These are phyloP conservation scores for Neurospora sp. DNA, from an alignment of 495 filamentous ascomycete genomes.

Conservation along the genomic window DNA sequence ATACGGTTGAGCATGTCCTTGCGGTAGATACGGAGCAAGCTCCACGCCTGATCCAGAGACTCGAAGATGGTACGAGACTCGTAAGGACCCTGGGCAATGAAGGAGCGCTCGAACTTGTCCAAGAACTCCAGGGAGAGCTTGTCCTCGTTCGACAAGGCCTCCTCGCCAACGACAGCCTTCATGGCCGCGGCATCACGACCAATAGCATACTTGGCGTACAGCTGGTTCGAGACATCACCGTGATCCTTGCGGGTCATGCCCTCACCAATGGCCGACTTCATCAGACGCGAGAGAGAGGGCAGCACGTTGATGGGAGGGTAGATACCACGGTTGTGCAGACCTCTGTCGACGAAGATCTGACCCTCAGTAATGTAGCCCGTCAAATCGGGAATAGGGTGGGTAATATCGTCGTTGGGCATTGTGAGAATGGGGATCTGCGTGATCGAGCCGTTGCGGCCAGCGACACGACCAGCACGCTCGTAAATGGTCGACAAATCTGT, in stretches of 20 bases:
- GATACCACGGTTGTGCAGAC: conserved; percentile 89
- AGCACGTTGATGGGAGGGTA: conserved; percentile 99
- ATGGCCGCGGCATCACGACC: conserved; percentile 96
- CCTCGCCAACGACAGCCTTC: conserved; percentile 99
- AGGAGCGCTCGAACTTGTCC: conserved; percentile 91
- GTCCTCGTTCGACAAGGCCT: conserved; percentile 89
- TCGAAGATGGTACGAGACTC: conserved; percentile 84
- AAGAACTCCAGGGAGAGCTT: conserved; percentile 97
- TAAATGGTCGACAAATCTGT: conserved; percentile 99
- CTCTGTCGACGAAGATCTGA: conserved; percentile 95
- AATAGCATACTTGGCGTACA: conserved; percentile 99
- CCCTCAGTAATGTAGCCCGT: conserved; percentile 99
- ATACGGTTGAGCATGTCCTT: conserved; percentile 97
- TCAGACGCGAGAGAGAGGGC: conserved; percentile 95
- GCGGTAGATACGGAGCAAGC: conserved; percentile 87
- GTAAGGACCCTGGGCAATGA: conserved; percentile 87
- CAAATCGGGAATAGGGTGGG: conserved; percentile 96
- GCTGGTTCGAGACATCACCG: conserved; percentile 96
- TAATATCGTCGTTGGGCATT: conserved; percentile 99
- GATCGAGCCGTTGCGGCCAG: conserved; percentile 95
- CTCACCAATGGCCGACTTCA: conserved; percentile 99
- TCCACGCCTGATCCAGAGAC: conserved; percentile 92
- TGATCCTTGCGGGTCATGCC: conserved; percentile 93
- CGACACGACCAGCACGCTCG: conserved; percentile 96
- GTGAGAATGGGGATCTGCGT: conserved; percentile 98